Evolutionary conservation across 2,329 filamentous ascomycete genomes (phyloP), one percentile per base, ranked within the genome.

Genomic region (Dryadomyces quercus-mongolicae): DNA sequence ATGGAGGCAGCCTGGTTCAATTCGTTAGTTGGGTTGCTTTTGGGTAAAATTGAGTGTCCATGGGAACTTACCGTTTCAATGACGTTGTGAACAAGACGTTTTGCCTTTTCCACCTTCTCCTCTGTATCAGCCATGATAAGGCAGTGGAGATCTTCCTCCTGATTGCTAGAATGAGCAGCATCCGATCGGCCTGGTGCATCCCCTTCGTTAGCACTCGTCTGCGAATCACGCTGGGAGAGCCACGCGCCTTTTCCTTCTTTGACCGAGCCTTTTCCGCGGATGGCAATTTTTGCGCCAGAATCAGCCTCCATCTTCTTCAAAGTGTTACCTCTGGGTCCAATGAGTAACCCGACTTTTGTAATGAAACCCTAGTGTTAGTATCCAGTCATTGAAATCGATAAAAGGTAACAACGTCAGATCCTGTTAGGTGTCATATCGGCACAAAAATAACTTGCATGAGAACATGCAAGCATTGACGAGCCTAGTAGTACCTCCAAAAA

Each of bases 81-180:
- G 65, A 98, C 87, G 62, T 97, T 96, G 72, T 98, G 92, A 60
- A 98, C 95, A 58, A 97, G 74, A 72, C 95, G 90, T 77, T 97
- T 98, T 61, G 93, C 93, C 73, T 97, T 98, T 76, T 95, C 95
- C 68, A 98, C 91, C 75, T 98, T 98, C 59, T 98, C 93, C 74
- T 98, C 94, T 42, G 92, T 97, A 67, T 98, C 93, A 66, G 93
- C 93, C 93, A 98, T 98, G 74, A 98, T 97, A 68, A 98, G 76
- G 72, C 93, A 98, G 73, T 98, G 93, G 55, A 98, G 79, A 70
- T 98, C 93, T 74, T 98, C 93, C 76, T 98, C 93, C 80, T 98
- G 93, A 78, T 98, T 98, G 80, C 93, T 97, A 70, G 92, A 90
- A 73, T 98, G 93, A 74, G 93, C 93, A 65, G 93, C 93, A 71